Evolutionary conservation across 169 alveolate species (phyloP).

Genomic region (Pseudocohnilembus persalinus): DNA sequence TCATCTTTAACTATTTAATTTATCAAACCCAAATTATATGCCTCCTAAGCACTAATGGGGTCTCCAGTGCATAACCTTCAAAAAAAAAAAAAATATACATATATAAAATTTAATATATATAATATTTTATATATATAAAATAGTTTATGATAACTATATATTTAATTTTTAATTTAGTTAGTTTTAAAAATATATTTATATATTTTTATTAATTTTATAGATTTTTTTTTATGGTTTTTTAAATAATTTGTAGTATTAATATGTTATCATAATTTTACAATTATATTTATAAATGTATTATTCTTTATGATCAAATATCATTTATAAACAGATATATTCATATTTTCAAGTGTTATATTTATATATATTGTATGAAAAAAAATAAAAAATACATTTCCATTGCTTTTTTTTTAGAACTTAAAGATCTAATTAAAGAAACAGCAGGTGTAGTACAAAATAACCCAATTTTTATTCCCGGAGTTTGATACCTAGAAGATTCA

Average conservation of each 20-base stretch:
- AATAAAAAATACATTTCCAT: constrained; percentile 7
- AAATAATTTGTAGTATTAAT: neutral
- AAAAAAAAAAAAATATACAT: no score
- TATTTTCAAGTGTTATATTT: neutral
- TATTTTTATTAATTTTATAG: no score
- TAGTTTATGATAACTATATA: no score
- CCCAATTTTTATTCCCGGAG: constrained; percentile 27
- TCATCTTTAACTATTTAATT: constrained; percentile 14
- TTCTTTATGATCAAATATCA: neutral
- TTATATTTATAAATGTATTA: no score
- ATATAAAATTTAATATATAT: no score
- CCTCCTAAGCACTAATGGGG: constrained; percentile 20
- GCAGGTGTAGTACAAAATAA: constrained; percentile 26
- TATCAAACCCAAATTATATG: constrained; percentile 7
- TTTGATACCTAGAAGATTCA: constrained; percentile 1
- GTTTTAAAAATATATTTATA: no score
- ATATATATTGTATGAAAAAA: no score
- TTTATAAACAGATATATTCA: neutral
- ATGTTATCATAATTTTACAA: no score
- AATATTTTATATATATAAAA: no score
- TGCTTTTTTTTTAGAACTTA: constrained; percentile 12
- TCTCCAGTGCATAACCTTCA: constrained; percentile 4
- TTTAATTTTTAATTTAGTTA: no score
- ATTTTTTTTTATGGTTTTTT: neutral
- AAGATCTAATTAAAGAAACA: constrained; percentile 7